Conservation (phyloP, 306 rosid species). For the Pyrus betulifolia region DNA sequence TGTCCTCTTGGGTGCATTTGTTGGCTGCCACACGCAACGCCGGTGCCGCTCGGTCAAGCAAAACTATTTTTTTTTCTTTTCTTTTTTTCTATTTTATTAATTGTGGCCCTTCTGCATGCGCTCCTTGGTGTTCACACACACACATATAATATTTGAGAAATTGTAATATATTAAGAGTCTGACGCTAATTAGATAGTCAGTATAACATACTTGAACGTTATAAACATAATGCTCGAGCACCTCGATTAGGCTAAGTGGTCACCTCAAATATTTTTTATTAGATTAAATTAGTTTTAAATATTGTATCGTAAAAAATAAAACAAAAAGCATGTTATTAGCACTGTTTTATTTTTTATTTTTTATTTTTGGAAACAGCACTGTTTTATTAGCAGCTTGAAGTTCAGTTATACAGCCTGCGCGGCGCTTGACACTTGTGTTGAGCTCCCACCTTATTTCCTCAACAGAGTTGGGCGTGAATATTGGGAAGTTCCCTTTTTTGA, state of each 20-base stretch:
- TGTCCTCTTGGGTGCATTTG: not conserved
- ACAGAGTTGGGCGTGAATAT: not conserved
- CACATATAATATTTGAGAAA: not conserved
- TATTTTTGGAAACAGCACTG: not conserved
- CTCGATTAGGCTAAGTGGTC: too few species aligned
- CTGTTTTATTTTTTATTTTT: not conserved
- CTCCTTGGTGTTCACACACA: not conserved
- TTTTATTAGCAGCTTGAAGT: not conserved
- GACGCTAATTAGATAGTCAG: not conserved
- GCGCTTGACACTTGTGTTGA: not conserved
- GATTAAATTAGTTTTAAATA: too few species aligned
- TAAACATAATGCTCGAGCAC: too few species aligned
- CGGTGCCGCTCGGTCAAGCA: conserved; percentile 2
- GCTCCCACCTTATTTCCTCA: not conserved
- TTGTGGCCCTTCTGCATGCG: not conserved
- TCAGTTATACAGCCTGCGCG: not conserved
- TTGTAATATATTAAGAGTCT: not conserved
- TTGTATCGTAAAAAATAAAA: too few species aligned
- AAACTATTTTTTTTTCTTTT: not conserved
- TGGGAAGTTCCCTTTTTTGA: not conserved
- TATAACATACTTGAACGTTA: not conserved
- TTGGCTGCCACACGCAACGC: not conserved
- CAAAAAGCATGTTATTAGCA: not conserved
- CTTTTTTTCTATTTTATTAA: not conserved
- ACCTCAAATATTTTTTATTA: too few species aligned